Evolutionary conservation across 192 early-diverging fungal genomes (phyloP).

Genomic region (Pilaira anomala): DNA sequence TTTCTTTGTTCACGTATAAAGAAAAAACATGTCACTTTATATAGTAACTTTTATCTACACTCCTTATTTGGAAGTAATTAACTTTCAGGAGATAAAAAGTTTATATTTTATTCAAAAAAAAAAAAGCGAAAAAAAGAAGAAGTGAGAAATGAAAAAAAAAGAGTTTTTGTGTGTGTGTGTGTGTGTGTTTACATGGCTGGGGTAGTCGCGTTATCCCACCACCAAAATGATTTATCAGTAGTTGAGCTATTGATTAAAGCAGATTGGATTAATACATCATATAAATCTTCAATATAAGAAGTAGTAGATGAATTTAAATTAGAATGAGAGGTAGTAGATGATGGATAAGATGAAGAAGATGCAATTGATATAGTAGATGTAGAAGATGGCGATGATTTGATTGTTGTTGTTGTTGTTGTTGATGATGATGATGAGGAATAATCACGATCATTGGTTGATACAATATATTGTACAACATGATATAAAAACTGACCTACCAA

Average conservation of each 20-base stretch:
- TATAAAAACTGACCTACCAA: slow-evolving; percentile 11
- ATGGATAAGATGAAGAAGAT: too few species aligned
- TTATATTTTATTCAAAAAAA: too few species aligned
- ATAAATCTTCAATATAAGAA: slow-evolving; percentile 27
- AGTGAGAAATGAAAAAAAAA: too few species aligned
- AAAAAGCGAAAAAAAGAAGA: too few species aligned
- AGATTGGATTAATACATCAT: slow-evolving; percentile 29
- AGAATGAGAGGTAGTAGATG: neutral
- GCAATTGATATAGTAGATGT: neutral
- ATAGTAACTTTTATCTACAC: too few species aligned
- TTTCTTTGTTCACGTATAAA: too few species aligned
- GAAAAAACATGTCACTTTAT: too few species aligned
- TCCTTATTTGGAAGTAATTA: too few species aligned
- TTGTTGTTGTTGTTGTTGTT: neutral
- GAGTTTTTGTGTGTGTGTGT: too few species aligned
- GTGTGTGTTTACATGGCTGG: slow-evolving; percentile 12
- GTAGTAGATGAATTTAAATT: neutral
- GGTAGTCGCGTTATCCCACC: slow-evolving; percentile 17
- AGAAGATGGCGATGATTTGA: neutral
- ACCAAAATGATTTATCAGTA: slow-evolving; percentile 19
- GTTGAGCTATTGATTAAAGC: slow-evolving; percentile 16
- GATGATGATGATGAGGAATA: neutral
- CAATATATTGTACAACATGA: slow-evolving; percentile 2
- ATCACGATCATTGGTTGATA: slow-evolving; percentile 9
- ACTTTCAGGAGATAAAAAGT: too few species aligned